These are phyloP conservation scores for Globisporangium solare DNA, from an alignment of 352 stramenopile genomes.

Conservation along the genomic window DNA sequence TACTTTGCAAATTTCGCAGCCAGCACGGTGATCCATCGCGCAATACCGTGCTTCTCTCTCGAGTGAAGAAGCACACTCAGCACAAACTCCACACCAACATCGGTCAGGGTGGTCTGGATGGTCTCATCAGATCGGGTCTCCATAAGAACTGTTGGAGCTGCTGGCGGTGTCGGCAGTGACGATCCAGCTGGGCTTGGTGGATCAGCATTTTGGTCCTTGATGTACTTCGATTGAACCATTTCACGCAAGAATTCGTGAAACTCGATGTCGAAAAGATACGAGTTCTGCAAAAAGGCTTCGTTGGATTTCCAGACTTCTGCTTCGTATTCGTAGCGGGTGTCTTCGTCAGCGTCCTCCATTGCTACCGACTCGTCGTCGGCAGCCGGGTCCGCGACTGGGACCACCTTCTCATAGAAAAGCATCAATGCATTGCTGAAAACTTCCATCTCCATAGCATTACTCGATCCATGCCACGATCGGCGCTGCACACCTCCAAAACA, in stretches of 20 bases:
- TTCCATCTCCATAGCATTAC: constrained; percentile 96
- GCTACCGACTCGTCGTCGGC: constrained; percentile 22
- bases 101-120: constrained; percentile 63
- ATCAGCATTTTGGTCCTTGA: constrained; percentile 35
- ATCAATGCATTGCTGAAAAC: constrained; percentile 98
- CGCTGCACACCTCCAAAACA: constrained; percentile 97
- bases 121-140: constrained; percentile 34
- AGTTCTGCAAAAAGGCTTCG: constrained; percentile 92
- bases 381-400: constrained; percentile 35
- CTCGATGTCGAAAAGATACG: constrained; percentile 94
- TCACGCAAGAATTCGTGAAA: constrained; percentile 94
- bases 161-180: constrained; percentile 13
- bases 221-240: constrained; percentile 82
- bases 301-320: constrained; percentile 93
- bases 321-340: constrained; percentile 77
- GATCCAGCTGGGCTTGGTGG: constrained; percentile 5
- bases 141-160: constrained; percentile 19
- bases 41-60: constrained; percentile 83
- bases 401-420: constrained; percentile 99
- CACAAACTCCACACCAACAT: constrained; percentile 85
- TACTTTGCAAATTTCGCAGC: constrained; percentile 66
- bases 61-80: constrained; percentile 86
- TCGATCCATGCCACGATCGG: constrained; percentile 92
- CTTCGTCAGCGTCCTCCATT: constrained; percentile 17
- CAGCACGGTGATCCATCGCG: constrained; percentile 76